These are phyloP conservation scores for Holtermanniella nyarrowii DNA, from an alignment of 768 basidiomycete species.

Conservation along the genomic window DNA sequence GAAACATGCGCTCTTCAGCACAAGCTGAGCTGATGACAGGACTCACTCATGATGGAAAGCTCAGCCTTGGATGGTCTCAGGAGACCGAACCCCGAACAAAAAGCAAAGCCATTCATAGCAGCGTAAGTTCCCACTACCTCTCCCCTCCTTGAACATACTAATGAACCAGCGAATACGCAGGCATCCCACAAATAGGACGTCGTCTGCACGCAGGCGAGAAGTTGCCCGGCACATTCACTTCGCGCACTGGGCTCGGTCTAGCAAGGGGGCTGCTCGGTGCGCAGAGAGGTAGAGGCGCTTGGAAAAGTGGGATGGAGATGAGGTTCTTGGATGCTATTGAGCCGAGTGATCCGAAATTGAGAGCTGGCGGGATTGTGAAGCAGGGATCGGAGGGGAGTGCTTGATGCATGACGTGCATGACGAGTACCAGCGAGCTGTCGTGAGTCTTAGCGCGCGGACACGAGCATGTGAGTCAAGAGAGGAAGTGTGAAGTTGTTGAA, in stretches of 20 bases:
- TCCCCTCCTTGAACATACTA: background rate
- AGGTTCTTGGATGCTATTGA: no score
- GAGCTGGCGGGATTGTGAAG: no score
- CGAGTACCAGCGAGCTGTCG: no score
- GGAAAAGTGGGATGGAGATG: no score
- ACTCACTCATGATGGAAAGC: background rate
- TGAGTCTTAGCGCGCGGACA: no score
- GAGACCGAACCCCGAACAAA: background rate
- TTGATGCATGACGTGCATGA: no score
- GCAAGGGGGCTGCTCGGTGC: conserved; percentile 14
- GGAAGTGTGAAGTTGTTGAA: no score
- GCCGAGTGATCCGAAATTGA: no score
- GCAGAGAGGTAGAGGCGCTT: no score
- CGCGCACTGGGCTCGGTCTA: conserved; percentile 12
- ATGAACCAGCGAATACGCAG: background rate
- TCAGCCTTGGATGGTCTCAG: background rate
- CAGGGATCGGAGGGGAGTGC: no score
- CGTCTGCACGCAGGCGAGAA: conserved; percentile 8
- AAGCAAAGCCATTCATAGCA: background rate
- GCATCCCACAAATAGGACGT: conserved; percentile 4
- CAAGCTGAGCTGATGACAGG: background rate
- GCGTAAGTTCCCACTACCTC: background rate
- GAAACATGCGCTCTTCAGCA: background rate
- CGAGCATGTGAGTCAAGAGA: no score
- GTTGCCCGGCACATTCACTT: conserved; percentile 8